Percentiles rank a stretch among this genome's conserved stretches.
These are phyloP conservation scores for Phoenix roebelenii DNA, from an alignment of 176 grass and related monocot genomes.

Conservation along the genomic window DNA sequence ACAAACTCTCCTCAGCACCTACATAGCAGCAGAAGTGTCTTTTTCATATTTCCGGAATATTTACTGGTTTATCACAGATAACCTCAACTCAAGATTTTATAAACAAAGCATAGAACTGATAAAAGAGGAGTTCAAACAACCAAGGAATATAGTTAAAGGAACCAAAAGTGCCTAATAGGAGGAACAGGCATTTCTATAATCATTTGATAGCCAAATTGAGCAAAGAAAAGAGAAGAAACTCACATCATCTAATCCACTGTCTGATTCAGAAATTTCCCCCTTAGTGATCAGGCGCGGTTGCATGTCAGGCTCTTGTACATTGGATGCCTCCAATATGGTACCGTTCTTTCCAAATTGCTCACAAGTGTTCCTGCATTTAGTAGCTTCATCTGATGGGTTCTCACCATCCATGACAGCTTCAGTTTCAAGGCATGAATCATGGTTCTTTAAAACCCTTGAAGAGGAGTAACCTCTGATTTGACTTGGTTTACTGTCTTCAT, in stretches of 20 bases:
- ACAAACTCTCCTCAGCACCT: too few relatives aligned
- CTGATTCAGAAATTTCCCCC: slow-evolving; percentile 28
- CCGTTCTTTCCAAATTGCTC: slow-evolving; percentile 30
- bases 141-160: too few relatives aligned
- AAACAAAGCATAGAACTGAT: too few relatives aligned
- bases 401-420: slow-evolving; percentile 16
- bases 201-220: too few relatives aligned
- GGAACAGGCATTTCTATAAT: too few relatives aligned
- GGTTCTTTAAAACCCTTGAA: slow-evolving; percentile 20
- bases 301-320: slow-evolving; percentile 19
- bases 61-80: too few relatives aligned
- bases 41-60: too few relatives aligned
- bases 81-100: too few relatives aligned
- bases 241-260: slow-evolving; percentile 50
- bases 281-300: slow-evolving; percentile 24
- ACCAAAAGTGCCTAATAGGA: too few relatives aligned
- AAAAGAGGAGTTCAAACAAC: too few relatives aligned
- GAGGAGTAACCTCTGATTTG: slow-evolving; percentile 19
- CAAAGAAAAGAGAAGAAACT: slow-evolving; percentile 15
- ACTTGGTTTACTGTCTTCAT: slow-evolving; percentile 14
- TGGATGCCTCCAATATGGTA: slow-evolving; percentile 25
- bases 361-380: slow-evolving; percentile 13
- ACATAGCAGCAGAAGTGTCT: too few relatives aligned
- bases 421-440: slow-evolving; percentile 18
- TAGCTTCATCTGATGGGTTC: slow-evolving; percentile 22